Conservation (phyloP, 495 filamentous ascomycete species). For the Choiromyces venosus region DNA sequence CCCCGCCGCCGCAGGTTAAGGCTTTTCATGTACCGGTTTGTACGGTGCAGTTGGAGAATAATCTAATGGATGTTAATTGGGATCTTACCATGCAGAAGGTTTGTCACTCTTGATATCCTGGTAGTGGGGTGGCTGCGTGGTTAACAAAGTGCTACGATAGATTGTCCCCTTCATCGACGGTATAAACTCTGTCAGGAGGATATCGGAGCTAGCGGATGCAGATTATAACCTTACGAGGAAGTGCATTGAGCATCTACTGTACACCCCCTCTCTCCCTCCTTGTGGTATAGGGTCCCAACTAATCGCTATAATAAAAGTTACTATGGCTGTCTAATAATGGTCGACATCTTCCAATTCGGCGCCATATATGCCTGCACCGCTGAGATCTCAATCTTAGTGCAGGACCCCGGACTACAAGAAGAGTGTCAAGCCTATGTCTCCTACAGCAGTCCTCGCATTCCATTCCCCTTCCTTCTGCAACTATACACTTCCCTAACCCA, state of each 20-base stretch:
- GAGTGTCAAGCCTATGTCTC: conserved; percentile 81
- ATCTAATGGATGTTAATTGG: conserved; percentile 77
- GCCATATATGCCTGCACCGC: conserved; percentile 82
- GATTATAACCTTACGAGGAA: conserved; percentile 76
- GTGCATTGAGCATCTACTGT: conserved; percentile 73
- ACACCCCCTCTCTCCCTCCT: not conserved
- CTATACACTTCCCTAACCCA: conserved; percentile 75
- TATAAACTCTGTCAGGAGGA: conserved; percentile 75
- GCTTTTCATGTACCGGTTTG: conserved; percentile 87
- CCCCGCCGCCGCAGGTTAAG: conserved; percentile 67
- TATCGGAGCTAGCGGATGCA: conserved; percentile 75
- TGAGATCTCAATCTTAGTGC: conserved; percentile 67
- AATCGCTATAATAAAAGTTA: conserved; percentile 45
- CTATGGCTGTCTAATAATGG: conserved; percentile 77
- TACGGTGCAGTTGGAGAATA: conserved; percentile 67
- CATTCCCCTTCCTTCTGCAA: conserved; percentile 54
- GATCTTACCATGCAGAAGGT: conserved; percentile 80
- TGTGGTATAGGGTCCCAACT: not conserved
- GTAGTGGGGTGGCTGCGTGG: not conserved
- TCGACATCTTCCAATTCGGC: conserved; percentile 89
- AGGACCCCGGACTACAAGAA: conserved; percentile 64
- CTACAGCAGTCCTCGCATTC: conserved; percentile 28
- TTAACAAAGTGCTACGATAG: conserved; percentile 30
- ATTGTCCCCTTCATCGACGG: conserved; percentile 83
- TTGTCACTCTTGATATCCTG: conserved; percentile 9